Evolutionary conservation across 805 yeast genomes (phyloP).

Genomic region (Nakazawaea ishiwadae): DNA sequence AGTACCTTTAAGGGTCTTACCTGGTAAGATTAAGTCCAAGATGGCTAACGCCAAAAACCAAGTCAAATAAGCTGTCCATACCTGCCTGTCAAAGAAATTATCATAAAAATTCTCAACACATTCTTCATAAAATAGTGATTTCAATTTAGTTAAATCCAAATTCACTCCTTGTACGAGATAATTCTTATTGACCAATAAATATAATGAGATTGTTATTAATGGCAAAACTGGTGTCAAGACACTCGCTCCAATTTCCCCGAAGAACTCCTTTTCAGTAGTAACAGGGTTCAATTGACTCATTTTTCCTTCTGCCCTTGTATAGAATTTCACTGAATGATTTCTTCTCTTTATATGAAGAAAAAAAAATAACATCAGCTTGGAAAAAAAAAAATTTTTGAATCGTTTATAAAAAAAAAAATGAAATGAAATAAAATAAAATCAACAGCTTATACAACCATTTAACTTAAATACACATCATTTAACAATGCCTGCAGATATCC

Average conservation of each 20-base stretch:
- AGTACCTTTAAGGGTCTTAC: constrained; percentile 59
- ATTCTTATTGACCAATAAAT: constrained; percentile 55
- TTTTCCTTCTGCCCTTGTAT: neutral
- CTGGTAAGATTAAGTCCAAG: constrained; percentile 71
- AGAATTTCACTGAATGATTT: neutral
- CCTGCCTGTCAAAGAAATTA: constrained; percentile 36
- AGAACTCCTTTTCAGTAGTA: constrained; percentile 70
- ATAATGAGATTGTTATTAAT: constrained; percentile 49
- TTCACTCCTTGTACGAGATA: constrained; percentile 47
- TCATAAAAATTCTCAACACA: constrained; percentile 18
- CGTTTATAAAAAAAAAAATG: neutral
- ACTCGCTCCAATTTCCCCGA: constrained; percentile 72
- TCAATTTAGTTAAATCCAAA: constrained; percentile 35
- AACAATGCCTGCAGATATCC: constrained; percentile 13
- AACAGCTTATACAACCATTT: no score
- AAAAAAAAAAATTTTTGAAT: no score
- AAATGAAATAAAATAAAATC: neutral
- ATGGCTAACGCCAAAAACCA: constrained; percentile 72
- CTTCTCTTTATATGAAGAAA: no score
- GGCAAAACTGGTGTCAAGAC: constrained; percentile 68
- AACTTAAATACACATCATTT: no score
- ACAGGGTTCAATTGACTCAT: constrained; percentile 53
- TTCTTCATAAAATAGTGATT: constrained; percentile 14
- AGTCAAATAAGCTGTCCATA: constrained; percentile 59
- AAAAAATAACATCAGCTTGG: no score